Percentiles rank a stretch among this genome's conserved stretches.
Evolutionary conservation across 441 rosid genomes (phyloP).

Genomic region (Gossypium lobatum): DNA sequence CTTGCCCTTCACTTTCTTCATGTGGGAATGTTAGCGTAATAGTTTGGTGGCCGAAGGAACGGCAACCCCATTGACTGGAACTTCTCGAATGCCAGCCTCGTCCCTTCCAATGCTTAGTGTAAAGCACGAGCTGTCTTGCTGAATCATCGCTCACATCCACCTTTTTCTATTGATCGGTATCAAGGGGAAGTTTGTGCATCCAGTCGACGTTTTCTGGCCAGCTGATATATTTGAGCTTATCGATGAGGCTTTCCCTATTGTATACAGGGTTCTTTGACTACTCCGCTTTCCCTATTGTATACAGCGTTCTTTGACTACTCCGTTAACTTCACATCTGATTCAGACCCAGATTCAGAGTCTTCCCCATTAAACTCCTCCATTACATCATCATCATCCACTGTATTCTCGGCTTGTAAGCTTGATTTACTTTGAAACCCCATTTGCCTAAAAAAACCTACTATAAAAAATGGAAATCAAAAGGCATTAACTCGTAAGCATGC

Average conservation of each 20-base stretch:
- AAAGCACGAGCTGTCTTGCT: slow-evolving; percentile 64
- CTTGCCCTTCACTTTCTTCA: slow-evolving; percentile 74
- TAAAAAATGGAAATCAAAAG: background rate
- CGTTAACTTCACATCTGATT: slow-evolving; percentile 34
- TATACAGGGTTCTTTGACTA: slow-evolving; percentile 51
- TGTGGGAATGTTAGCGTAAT: slow-evolving; percentile 78
- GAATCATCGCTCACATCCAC: slow-evolving; percentile 87
- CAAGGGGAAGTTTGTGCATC: slow-evolving; percentile 64
- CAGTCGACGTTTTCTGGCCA: slow-evolving; percentile 69
- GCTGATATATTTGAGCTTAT: slow-evolving; percentile 70
- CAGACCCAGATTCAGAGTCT: slow-evolving; percentile 43
- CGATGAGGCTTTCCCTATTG: slow-evolving; percentile 57
- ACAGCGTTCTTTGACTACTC: no score
- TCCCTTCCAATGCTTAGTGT: slow-evolving; percentile 72
- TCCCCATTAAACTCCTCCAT: slow-evolving; percentile 28
- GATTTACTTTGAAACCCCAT: slow-evolving; percentile 21
- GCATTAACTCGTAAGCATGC: background rate
- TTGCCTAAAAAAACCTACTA: slow-evolving; percentile 13
- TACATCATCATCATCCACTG: slow-evolving; percentile 28
- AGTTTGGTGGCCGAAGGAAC: slow-evolving; percentile 75
- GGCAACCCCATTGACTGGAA: slow-evolving; percentile 52
- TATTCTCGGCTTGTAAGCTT: slow-evolving; percentile 28
- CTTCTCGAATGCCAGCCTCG: slow-evolving; percentile 53
- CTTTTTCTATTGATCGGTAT: slow-evolving; percentile 53
- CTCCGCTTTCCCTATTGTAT: slow-evolving; percentile 17